These are phyloP conservation scores for Saccharomyces hybrid DNA, from an alignment of 1,139 yeast genomes.

Conservation along the genomic window DNA sequence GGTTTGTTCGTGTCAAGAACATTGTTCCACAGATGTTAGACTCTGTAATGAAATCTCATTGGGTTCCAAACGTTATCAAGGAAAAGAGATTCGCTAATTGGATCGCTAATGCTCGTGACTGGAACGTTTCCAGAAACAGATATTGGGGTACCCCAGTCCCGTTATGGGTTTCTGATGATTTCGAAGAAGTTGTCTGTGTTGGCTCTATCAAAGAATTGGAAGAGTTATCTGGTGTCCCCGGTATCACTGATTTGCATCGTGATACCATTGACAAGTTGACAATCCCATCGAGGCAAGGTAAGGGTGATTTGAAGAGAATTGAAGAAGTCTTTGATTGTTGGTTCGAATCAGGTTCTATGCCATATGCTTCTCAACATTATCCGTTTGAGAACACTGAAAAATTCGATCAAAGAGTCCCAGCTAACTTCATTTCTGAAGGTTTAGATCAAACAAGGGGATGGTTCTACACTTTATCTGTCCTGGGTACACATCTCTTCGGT, in stretches of 20 bases:
- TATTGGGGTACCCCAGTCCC: slow-evolving; percentile 99
- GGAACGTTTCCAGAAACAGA: slow-evolving; percentile 97
- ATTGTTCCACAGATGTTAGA: slow-evolving; percentile 83
- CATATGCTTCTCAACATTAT: slow-evolving; percentile 92
- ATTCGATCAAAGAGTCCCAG: slow-evolving; percentile 78
- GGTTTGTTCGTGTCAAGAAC: slow-evolving; percentile 91
- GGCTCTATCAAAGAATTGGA: slow-evolving; percentile 85
- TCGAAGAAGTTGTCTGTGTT: slow-evolving; percentile 84
- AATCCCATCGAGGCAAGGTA: slow-evolving; percentile 85
- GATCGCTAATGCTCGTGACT: slow-evolving; percentile 97
- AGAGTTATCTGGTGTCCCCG: slow-evolving; percentile 71
- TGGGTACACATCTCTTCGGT: slow-evolving; percentile 91
- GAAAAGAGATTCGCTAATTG: slow-evolving; percentile 95
- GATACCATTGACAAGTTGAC: slow-evolving; percentile 86
- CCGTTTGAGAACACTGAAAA: slow-evolving; percentile 81
- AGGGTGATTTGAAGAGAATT: slow-evolving; percentile 78
- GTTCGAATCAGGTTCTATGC: slow-evolving; percentile 99
- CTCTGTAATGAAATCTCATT: slow-evolving; percentile 77
- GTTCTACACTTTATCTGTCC: slow-evolving; percentile 94
- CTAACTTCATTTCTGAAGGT: slow-evolving; percentile 97
- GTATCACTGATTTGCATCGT: slow-evolving; percentile 88
- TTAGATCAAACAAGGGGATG: slow-evolving; percentile 99
- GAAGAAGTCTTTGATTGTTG: slow-evolving; percentile 99
- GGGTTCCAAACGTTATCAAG: slow-evolving; percentile 90
- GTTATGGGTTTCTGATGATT: slow-evolving; percentile 92